These are phyloP conservation scores for Heliosperma pusillum DNA, from an alignment of 148 eudicot genomes.

Conservation along the genomic window DNA sequence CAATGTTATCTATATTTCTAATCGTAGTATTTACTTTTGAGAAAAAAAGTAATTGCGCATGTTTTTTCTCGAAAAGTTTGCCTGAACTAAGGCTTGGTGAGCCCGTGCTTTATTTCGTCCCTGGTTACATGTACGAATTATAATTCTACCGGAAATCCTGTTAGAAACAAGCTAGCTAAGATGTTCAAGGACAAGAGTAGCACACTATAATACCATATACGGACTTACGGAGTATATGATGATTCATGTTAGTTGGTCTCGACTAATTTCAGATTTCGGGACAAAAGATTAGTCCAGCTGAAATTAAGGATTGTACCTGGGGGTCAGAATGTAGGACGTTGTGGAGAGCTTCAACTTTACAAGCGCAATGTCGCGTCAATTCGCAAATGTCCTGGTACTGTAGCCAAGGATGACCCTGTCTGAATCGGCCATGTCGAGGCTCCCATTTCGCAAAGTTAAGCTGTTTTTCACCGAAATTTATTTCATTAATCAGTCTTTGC, in stretches of 20 bases:
- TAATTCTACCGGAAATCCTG: no score
- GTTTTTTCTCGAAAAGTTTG: no score
- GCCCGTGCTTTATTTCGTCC: no score
- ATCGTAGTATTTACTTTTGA: no score
- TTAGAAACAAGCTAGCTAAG: no score
- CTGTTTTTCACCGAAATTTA: conserved; percentile 16
- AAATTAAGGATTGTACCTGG: conserved; percentile 30
- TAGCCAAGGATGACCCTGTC: conserved; percentile 66
- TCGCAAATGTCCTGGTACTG: conserved; percentile 53
- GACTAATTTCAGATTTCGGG: background rate
- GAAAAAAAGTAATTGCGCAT: no score
- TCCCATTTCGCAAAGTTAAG: conserved; percentile 68
- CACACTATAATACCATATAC: no score
- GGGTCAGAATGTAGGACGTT: conserved; percentile 28
- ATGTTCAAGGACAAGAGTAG: no score
- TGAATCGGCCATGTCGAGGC: conserved; percentile 53
- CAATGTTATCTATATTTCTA: no score
- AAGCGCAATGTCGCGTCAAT: conserved; percentile 46
- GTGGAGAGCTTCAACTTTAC: conserved; percentile 46
- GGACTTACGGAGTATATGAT: no score
- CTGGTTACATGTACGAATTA: no score
- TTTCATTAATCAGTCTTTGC: background rate
- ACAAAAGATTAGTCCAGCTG: background rate
- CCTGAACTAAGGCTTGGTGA: no score
- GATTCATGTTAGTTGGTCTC: background rate